phyloP scores from a whole-genome alignment of 1,284 basidiomycete species.

The Boletus albobrunnescens region DNA sequence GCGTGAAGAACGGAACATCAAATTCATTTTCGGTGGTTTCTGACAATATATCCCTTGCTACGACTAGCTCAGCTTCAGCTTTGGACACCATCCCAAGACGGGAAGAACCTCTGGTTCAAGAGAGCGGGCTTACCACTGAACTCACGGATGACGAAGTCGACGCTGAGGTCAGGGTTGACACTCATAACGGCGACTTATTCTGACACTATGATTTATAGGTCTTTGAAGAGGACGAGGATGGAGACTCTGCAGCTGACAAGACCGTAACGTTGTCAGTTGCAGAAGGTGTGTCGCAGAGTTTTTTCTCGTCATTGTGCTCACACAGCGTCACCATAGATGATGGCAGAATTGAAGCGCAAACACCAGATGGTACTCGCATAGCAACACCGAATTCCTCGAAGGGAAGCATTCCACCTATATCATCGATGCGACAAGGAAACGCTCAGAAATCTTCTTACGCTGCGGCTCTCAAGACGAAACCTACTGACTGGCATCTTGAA shows the following conservation, averaged over 20 bases:
- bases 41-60: conserved; percentile 23
- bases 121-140: conserved; percentile 63
- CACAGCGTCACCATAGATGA: conserved; percentile 55
- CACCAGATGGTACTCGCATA: conserved; percentile 91
- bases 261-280: conserved; percentile 82
- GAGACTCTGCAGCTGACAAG: conserved; percentile 70
- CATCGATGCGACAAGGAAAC: conserved; percentile 40
- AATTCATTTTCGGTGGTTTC: conserved; percentile 23
- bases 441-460: conserved; percentile 78
- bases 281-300: conserved; percentile 52
- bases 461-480: conserved; percentile 86
- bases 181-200: background rate
- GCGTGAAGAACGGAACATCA: conserved; percentile 54
- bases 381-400: conserved; percentile 72
- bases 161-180: conserved; percentile 46
- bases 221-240: conserved; percentile 70
- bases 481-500: conserved; percentile 94
- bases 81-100: conserved; percentile 17
- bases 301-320: conserved; percentile 10
- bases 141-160: conserved; percentile 80
- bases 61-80: conserved; percentile 16
- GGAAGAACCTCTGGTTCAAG: conserved; percentile 57
- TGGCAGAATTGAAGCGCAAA: conserved; percentile 89
- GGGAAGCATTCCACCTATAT: conserved; percentile 35
- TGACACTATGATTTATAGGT: conserved; percentile 38